Percentiles rank a stretch among this genome's conserved stretches.
Evolutionary conservation across 495 filamentous ascomycete genomes (phyloP).

Genomic region (Hypoxylon subgilvum): DNA sequence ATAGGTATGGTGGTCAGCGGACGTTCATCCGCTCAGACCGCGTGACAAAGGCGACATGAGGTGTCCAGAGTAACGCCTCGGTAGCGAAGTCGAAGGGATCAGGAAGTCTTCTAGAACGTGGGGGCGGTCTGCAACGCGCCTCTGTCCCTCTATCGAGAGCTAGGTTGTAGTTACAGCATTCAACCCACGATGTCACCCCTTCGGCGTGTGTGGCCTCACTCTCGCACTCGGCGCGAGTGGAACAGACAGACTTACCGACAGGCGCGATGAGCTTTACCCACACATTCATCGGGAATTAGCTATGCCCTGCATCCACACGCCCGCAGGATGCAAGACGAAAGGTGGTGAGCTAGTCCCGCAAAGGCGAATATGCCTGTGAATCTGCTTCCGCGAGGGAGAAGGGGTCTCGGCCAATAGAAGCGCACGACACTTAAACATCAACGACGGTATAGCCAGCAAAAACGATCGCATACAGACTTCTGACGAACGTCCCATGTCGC

Average conservation of each 20-base stretch:
- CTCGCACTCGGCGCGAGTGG: slow-evolving; percentile 9
- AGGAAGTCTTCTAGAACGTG: slow-evolving; percentile 12
- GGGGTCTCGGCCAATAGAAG: slow-evolving; percentile 17
- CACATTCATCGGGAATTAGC: slow-evolving; percentile 18
- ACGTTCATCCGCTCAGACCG: neutral
- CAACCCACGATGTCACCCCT: slow-evolving; percentile 3
- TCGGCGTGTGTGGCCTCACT: slow-evolving; percentile 22
- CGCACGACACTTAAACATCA: slow-evolving; percentile 1
- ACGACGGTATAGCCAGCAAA: slow-evolving; percentile 11
- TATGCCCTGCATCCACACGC: slow-evolving; percentile 31
- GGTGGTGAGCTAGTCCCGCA: slow-evolving; percentile 29
- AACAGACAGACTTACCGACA: slow-evolving; percentile 28
- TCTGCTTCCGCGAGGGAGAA: slow-evolving; percentile 25
- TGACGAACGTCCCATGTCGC: slow-evolving; percentile 7
- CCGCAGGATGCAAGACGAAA: slow-evolving; percentile 23
- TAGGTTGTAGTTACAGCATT: slow-evolving; percentile 1
- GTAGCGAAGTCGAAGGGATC: neutral
- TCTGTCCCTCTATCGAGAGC: slow-evolving; percentile 16
- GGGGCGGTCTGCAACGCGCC: slow-evolving; percentile 1
- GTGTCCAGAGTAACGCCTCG: slow-evolving; percentile 5
- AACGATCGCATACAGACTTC: slow-evolving; percentile 7
- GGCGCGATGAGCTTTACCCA: slow-evolving; percentile 19
- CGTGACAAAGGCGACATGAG: slow-evolving; percentile 4
- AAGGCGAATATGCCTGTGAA: slow-evolving; percentile 22
- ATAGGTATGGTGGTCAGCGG: neutral